These are phyloP conservation scores for Trichoderma erinaceum DNA, from an alignment of 495 filamentous ascomycete genomes.

Conservation along the genomic window DNA sequence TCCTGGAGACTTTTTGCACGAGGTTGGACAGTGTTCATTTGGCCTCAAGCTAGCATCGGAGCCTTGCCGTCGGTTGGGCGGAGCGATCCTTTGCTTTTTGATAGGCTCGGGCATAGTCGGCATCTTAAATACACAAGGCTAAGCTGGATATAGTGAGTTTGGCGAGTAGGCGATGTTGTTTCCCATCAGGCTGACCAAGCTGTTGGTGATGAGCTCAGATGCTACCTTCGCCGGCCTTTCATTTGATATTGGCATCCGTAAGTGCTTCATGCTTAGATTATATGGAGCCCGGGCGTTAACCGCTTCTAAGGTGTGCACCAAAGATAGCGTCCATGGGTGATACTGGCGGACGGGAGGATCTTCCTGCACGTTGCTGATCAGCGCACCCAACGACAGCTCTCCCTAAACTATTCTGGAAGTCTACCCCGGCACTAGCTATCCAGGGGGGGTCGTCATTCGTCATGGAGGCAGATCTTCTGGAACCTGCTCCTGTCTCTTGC, in stretches of 20 bases:
- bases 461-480: constrained; percentile 14
- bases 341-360: constrained; percentile 9
- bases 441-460: not conserved
- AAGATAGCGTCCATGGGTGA: not conserved
- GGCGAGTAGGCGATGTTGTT: not conserved
- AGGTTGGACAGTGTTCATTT: not conserved
- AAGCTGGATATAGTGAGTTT: not conserved
- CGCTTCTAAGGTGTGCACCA: not conserved
- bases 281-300: not conserved
- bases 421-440: constrained; percentile 9
- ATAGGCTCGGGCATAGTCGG: not conserved
- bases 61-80: constrained; percentile 3
- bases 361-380: constrained; percentile 14
- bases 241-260: not conserved
- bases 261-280: not conserved
- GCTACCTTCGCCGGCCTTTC: not conserved
- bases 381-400: not conserved
- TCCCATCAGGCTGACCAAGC: not conserved
- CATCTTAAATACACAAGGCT: not conserved
- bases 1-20: not conserved
- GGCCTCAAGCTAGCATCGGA: constrained; percentile 1
- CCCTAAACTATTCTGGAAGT: constrained; percentile 14
- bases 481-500: constrained; percentile 6
- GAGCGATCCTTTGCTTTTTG: constrained; percentile 1
- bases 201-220: not conserved